Evolutionary conservation across 306 rosid genomes (phyloP), one percentile per base, ranked within the genome.

Genomic region (Macrotyloma uniflorum): DNA sequence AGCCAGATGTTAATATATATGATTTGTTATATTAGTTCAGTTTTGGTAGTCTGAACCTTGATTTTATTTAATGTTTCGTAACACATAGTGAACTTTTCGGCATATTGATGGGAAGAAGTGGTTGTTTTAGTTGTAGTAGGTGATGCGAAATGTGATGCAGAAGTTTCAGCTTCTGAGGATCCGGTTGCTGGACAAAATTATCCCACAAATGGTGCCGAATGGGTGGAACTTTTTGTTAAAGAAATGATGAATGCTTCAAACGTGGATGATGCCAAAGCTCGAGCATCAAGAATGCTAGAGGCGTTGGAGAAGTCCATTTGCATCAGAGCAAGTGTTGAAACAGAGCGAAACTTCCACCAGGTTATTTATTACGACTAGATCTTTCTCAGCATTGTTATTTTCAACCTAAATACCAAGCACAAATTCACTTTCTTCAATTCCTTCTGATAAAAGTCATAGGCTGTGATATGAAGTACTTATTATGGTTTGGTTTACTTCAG

Each of bases 161-260:
- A 84, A 57, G 79, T 54, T 67, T 79, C 69, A 24, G 79, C 64
- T 67, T 54, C 78, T 40, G 88, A 88, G 23, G 88, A 85, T 20
- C 79, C 43, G 43, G 70, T 42, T 15, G 76, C 80, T 14, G 67
- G 59, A 50, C 77, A 79, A 63, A 72, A 75, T 69, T 77, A 79
- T 83, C 89, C 94, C 33, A 47, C 76, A 63, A 83, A 85, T 67
- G 98, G 98, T 19, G 86, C 85, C 0, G 97, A 91, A 35, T 93
- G 98, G 98, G 97, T 93, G 77, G 97, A 93, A 46, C 89, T 87
- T 51, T 85, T 91, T 72, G 94, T 93, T 46, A 85, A 84, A 20
- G 94, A 93, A 84, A 93, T 93, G 94, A 87, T 87, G 89, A 86
- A 86, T 82, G 88, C 98, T 76, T 84, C 91, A 14, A 83, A 87